phyloP scores from a whole-genome alignment of 2,329 filamentous ascomycete genomes.

The Lachnellula cervina region DNA sequence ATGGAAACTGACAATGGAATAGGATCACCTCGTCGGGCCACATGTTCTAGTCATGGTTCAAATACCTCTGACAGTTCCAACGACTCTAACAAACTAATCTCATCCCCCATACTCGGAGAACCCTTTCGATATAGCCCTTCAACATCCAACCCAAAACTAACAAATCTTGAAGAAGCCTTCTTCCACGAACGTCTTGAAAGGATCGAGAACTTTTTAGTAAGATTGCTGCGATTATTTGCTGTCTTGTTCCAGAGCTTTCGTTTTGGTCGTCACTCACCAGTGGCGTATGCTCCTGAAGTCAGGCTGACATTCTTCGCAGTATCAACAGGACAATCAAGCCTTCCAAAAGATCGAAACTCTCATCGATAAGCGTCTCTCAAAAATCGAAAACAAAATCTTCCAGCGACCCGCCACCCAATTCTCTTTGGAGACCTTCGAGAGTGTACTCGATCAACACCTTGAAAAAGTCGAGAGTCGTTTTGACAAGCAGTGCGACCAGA shows the following conservation, averaged over 20 bases:
- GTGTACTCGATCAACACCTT: neutral
- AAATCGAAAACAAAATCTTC: neutral
- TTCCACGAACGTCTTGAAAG: constrained; percentile 5
- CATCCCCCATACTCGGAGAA: neutral
- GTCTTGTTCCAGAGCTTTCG: no score
- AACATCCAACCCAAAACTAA: neutral
- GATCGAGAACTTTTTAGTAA: constrained; percentile 1
- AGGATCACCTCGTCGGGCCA: neutral
- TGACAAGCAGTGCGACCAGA: neutral
- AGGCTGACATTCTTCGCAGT: no score
- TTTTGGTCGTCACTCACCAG: no score
- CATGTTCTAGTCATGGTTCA: neutral
- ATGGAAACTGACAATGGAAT: constrained; percentile 4
- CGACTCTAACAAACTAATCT: neutral
- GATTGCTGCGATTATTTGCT: neutral
- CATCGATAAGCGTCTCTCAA: neutral
- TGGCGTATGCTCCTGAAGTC: no score
- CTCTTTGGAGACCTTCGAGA: neutral
- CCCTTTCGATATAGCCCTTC: neutral
- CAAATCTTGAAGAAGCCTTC: constrained; percentile 1
- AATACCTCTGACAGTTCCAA: neutral
- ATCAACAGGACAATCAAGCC: no score
- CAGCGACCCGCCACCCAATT: neutral
- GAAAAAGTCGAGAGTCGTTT: neutral
- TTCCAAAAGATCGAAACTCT: neutral